Conservation (phyloP, 2,329 filamentous ascomycete genomes). For the Cadophora malorum region DNA sequence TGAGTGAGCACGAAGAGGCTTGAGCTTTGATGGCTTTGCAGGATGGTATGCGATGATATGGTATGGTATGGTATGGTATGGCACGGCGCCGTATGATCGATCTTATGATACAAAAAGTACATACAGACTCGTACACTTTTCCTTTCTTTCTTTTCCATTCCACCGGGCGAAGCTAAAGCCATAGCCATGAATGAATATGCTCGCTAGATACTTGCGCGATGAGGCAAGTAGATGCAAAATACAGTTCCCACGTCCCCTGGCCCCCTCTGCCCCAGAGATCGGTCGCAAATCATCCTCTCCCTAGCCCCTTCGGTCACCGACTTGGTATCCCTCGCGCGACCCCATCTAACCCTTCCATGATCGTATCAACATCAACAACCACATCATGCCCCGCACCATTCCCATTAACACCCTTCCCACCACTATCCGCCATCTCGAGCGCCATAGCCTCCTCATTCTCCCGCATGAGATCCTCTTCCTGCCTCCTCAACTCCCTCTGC, state of each 20-base stretch:
- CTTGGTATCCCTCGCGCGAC: background rate
- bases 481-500: constrained; percentile 34
- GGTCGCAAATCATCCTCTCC: too few species aligned
- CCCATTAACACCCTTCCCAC: background rate
- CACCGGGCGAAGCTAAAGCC: background rate
- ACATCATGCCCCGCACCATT: background rate
- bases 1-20: too few species aligned
- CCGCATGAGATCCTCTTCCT: constrained; percentile 44
- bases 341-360: background rate
- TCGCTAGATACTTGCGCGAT: background rate
- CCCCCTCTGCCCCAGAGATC: too few species aligned
- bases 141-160: background rate
- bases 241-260: background rate
- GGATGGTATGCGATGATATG: background rate
- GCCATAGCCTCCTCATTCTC: constrained; percentile 44
- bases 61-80: constrained; percentile 1
- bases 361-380: background rate
- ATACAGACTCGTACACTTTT: constrained; percentile 4
- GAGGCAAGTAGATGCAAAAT: background rate
- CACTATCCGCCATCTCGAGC: constrained; percentile 38
- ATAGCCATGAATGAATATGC: background rate
- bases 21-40: background rate
- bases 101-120: constrained; percentile 3
- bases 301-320: background rate
- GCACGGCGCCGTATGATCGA: too few species aligned